phyloP scores from a whole-genome alignment of 2,329 filamentous ascomycete species.

The Alternaria arborescens region DNA sequence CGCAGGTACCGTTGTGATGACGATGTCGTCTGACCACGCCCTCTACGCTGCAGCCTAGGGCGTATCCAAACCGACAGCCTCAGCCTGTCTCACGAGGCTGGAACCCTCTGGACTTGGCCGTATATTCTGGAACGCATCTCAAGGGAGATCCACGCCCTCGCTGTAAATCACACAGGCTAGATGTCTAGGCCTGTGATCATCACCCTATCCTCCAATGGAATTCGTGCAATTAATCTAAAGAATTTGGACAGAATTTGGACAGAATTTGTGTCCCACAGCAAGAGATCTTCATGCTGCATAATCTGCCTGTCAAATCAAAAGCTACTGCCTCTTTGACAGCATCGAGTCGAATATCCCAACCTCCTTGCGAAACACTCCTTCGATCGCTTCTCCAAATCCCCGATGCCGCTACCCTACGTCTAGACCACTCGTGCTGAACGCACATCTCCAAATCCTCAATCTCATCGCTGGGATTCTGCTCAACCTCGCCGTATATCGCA shows the following conservation, averaged over 20 bases:
- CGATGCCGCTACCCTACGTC: slow-evolving; percentile 17
- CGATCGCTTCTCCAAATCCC: slow-evolving; percentile 9
- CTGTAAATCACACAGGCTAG: neutral
- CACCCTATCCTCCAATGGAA: neutral
- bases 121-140: neutral
- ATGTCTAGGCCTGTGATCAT: neutral
- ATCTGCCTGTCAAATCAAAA: neutral
- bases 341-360: neutral
- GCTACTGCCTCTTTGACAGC: neutral
- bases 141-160: neutral
- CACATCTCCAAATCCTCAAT: neutral
- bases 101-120: neutral
- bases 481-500: neutral
- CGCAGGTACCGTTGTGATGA: slow-evolving; percentile 27
- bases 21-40: slow-evolving; percentile 14
- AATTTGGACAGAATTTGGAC: neutral
- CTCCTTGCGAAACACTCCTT: neutral
- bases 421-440: slow-evolving; percentile 1
- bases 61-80: neutral
- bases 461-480: neutral
- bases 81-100: neutral
- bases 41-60: neutral
- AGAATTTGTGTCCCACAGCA: neutral
- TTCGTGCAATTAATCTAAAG: neutral
- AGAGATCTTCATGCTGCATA: slow-evolving; percentile 7